Conservation (phyloP, 371 early-diverging fungal species). For the Rhizoclosmatium hyalinum region DNA sequence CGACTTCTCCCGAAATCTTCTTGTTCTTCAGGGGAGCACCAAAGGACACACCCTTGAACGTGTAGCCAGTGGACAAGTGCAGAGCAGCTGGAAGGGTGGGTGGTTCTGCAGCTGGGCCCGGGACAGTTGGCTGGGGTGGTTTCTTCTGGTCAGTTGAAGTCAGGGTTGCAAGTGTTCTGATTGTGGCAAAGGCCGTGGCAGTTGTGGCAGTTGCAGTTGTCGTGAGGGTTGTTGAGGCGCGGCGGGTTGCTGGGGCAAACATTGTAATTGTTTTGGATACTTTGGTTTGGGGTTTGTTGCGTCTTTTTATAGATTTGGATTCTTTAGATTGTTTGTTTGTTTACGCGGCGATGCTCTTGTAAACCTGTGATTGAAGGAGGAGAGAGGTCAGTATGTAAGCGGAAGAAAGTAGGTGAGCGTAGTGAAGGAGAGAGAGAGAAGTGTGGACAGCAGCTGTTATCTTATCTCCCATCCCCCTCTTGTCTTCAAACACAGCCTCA, state of each 20-base stretch:
- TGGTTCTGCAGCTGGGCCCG: constrained; percentile 32
- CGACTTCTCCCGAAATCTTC: constrained; percentile 54
- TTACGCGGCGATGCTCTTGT: constrained; percentile 25
- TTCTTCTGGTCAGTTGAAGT: background rate
- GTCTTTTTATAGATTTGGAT: background rate
- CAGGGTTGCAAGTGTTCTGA: constrained; percentile 1
- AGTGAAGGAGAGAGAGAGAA: too few relatives aligned
- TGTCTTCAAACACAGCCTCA: background rate
- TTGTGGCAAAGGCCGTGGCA: constrained; percentile 9
- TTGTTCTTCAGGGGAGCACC: constrained; percentile 43
- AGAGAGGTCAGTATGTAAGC: background rate
- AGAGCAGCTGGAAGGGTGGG: constrained; percentile 46
- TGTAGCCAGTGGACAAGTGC: constrained; percentile 47
- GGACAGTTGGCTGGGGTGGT: background rate
- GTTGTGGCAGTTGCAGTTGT: constrained; percentile 5
- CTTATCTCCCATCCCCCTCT: too few relatives aligned
- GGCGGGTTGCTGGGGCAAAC: constrained; percentile 1
- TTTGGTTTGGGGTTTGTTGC: background rate
- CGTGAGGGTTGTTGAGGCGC: background rate
- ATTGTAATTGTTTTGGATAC: background rate
- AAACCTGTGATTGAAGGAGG: constrained; percentile 10
- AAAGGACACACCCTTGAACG: constrained; percentile 49
- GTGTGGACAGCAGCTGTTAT: too few relatives aligned
- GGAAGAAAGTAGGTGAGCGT: background rate
- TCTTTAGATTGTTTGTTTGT: background rate